These are phyloP conservation scores for Polytrichum formosum DNA, from an alignment of 225 moss, liverwort and hornwort genomes.

Conservation along the genomic window DNA sequence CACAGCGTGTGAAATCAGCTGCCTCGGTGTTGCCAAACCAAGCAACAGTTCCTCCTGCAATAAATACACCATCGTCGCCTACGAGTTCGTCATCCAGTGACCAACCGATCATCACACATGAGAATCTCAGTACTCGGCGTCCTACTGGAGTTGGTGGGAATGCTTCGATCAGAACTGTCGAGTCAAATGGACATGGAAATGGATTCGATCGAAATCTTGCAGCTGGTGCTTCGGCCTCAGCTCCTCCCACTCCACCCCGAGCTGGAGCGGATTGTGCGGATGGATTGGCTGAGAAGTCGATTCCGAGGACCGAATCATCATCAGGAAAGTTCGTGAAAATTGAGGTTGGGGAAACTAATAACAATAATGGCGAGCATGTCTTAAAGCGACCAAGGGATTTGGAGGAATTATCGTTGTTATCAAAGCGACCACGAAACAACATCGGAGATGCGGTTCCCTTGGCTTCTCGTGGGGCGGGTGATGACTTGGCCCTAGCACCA, in stretches of 20 bases:
- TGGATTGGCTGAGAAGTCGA: neutral
- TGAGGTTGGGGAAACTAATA: conserved; percentile 5
- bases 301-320: neutral
- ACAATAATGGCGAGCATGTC: neutral
- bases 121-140: neutral
- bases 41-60: neutral
- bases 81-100: conserved; percentile 11
- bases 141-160: neutral
- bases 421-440: neutral
- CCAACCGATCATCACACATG: conserved; percentile 5
- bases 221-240: conserved; percentile 15
- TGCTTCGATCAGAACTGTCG: too few relatives aligned
- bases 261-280: conserved; percentile 10
- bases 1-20: conserved; percentile 22
- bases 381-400: neutral
- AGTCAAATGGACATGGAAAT: neutral
- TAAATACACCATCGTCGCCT: conserved; percentile 5
- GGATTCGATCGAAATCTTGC: conserved; percentile 8
- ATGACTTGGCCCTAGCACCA: conserved; percentile 17
- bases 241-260: conserved; percentile 23
- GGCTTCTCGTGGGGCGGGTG: conserved; percentile 7
- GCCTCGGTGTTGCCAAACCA: conserved; percentile 21
- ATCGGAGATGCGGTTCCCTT: conserved; percentile 5
- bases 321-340: neutral
- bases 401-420: neutral